These are phyloP conservation scores for Candida gigantensis DNA, from an alignment of 1,139 yeast species.

Conservation along the genomic window DNA sequence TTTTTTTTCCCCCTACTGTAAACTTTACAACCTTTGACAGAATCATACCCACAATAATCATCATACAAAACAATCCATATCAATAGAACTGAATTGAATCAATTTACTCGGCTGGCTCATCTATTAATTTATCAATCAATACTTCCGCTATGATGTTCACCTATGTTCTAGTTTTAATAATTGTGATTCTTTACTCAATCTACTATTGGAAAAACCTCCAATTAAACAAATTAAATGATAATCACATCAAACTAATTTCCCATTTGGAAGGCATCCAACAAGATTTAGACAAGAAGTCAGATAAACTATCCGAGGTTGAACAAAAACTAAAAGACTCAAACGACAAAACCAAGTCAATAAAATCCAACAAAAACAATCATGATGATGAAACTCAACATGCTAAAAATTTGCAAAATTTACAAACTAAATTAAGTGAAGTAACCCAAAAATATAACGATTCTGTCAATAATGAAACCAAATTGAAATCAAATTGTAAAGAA, in stretches of 20 bases:
- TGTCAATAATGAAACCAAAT: slow-evolving; percentile 4
- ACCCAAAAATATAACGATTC: slow-evolving; percentile 5
- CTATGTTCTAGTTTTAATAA: too few relatives aligned
- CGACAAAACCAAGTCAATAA: too few relatives aligned
- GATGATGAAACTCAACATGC: neutral
- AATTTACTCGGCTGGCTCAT: too few relatives aligned
- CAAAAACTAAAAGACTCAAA: neutral
- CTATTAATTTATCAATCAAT: too few relatives aligned
- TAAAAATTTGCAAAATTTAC: slow-evolving; percentile 1
- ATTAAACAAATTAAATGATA: slow-evolving; percentile 1
- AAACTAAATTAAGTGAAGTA: slow-evolving; percentile 10
- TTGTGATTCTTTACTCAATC: too few relatives aligned
- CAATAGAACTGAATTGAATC: too few relatives aligned
- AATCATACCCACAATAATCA: too few relatives aligned
- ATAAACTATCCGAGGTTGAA: neutral
- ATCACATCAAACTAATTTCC: neutral
- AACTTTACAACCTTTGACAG: too few relatives aligned
- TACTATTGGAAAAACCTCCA: neutral
- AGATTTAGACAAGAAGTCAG: neutral
- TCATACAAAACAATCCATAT: too few relatives aligned
- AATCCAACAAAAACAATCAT: neutral
- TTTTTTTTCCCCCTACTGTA: too few relatives aligned
- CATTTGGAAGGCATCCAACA: slow-evolving; percentile 1
- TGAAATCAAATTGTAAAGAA: slow-evolving; percentile 1
- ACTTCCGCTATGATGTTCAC: too few relatives aligned